Evolutionary conservation across 1,139 yeast genomes (phyloP).

Genomic region (Candida sp.): DNA sequence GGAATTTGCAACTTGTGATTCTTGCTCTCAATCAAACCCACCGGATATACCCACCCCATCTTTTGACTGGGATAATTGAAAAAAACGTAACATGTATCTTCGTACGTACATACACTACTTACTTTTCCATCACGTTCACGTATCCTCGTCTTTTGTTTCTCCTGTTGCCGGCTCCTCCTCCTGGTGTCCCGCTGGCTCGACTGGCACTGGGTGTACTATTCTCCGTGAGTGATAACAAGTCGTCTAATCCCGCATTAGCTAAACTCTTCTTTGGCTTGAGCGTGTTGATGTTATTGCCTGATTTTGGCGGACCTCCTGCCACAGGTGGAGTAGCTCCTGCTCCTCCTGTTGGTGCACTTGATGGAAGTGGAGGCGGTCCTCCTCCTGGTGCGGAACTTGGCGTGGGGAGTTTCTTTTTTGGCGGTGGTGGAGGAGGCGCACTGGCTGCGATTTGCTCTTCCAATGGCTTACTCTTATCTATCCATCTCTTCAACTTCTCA

Average conservation of each 20-base stretch:
- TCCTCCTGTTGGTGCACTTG: neutral
- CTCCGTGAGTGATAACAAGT: slow-evolving; percentile 55
- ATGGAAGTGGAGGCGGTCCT: slow-evolving; percentile 15
- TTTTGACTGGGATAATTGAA: no score
- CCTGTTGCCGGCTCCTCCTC: slow-evolving; percentile 48
- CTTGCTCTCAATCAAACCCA: no score
- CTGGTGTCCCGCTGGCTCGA: slow-evolving; percentile 31
- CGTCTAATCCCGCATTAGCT: slow-evolving; percentile 67
- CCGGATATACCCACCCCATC: neutral
- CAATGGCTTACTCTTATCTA: slow-evolving; percentile 70
- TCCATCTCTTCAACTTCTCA: slow-evolving; percentile 87
- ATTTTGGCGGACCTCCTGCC: no score
- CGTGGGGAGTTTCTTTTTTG: slow-evolving; percentile 28
- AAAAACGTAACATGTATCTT: neutral
- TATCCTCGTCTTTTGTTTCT: slow-evolving; percentile 77
- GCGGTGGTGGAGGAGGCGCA: slow-evolving; percentile 80
- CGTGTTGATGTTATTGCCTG: neutral
- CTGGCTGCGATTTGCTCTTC: slow-evolving; percentile 67
- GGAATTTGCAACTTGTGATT: neutral
- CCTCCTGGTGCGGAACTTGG: slow-evolving; percentile 11
- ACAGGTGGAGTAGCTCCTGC: slow-evolving; percentile 4
- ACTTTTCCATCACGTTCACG: slow-evolving; percentile 70
- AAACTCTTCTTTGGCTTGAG: slow-evolving; percentile 23
- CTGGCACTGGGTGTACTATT: neutral
- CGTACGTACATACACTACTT: neutral